Conservation (phyloP, 208 protist genomes). For the Leishmania gerbilli region DNA sequence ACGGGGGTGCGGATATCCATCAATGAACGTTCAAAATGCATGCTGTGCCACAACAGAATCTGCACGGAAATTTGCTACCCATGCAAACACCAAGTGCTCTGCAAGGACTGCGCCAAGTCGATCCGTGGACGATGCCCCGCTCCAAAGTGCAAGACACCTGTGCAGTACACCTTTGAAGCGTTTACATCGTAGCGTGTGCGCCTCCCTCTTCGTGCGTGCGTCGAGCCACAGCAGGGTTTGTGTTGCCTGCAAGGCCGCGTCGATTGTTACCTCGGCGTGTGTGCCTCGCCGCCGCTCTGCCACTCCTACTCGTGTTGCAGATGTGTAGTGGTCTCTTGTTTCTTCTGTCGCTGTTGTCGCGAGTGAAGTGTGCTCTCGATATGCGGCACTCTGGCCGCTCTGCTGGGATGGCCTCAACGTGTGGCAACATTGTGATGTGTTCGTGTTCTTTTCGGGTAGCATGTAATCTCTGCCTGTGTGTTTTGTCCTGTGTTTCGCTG, state of each 20-base stretch:
- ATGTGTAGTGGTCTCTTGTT: not conserved
- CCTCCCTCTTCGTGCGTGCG: not conserved
- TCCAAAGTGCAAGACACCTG: slow-evolving; percentile 51
- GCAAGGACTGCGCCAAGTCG: slow-evolving; percentile 76
- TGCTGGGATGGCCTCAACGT: not conserved
- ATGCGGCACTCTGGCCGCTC: not conserved
- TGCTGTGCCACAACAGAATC: slow-evolving; percentile 67
- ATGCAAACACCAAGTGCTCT: slow-evolving; percentile 90
- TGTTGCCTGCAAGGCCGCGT: not conserved
- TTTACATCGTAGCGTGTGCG: slow-evolving; percentile 51
- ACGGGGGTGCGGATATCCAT: slow-evolving; percentile 72
- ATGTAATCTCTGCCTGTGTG: not conserved
- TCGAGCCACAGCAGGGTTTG: not conserved
- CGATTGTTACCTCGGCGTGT: not conserved
- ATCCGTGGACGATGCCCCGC: slow-evolving; percentile 72
- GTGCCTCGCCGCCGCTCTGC: not conserved
- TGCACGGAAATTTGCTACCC: slow-evolving; percentile 91
- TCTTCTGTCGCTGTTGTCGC: not conserved
- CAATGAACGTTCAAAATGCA: slow-evolving; percentile 86
- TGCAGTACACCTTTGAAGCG: slow-evolving; percentile 76
- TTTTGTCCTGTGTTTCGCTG: not conserved
- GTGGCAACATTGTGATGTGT: not conserved
- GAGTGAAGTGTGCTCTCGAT: not conserved
- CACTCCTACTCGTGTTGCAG: not conserved
- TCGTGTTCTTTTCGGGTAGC: not conserved